Evolutionary conservation across 768 basidiomycete species (phyloP), one percentile per base, ranked within the genome.

Genomic region (Xerocomus brunneocitrinus): DNA sequence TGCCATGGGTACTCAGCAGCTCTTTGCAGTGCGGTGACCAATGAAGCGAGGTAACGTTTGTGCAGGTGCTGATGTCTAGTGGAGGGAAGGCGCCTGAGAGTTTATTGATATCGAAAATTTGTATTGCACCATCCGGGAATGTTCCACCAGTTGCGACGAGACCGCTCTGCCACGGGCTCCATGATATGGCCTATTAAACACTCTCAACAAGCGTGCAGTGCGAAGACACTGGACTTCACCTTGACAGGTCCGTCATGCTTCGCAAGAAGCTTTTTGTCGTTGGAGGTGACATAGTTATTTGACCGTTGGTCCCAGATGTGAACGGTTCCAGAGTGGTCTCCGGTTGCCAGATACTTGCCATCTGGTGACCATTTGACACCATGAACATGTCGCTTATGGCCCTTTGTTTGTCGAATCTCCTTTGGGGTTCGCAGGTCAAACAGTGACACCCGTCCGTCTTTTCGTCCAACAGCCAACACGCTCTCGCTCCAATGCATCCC

Each of bases 21-120:
- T 95, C 93, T 58, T 90, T 91, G 62, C 84, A 84, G 56, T 91
- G 86, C 4, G 84, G 81, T 14, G 90, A 89, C 74, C 81, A 88
- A 56, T 79, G 75, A 50, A 83, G 74, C 16, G 79, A 84, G 46
- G 81, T 84, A 49, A 85, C 76, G 64, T 79, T 81, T 13, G 81
- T 78, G 48, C 71, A 67, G 19, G 73, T 64, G 35, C 62, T 47
- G 49, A 79, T 66, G 32, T 79, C 78, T 16, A 78, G 65, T 4
- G 83, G 80, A 38, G 77, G 74, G 10, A 72, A 73, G 7, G 76
- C 72, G 10, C 75, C 68, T 4, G 81, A 79, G 42, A 62, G 40
- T 43, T 71, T 71, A 25, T 69, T 59, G 27, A 72, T 54, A 35
- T 75, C 76, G 74, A 81, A 84, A 38, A 83, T 72, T 53, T 76